Base-by-base conservation (phyloP, 495 filamentous ascomycete species). In the Aspergillus olivimuriae region DNA sequence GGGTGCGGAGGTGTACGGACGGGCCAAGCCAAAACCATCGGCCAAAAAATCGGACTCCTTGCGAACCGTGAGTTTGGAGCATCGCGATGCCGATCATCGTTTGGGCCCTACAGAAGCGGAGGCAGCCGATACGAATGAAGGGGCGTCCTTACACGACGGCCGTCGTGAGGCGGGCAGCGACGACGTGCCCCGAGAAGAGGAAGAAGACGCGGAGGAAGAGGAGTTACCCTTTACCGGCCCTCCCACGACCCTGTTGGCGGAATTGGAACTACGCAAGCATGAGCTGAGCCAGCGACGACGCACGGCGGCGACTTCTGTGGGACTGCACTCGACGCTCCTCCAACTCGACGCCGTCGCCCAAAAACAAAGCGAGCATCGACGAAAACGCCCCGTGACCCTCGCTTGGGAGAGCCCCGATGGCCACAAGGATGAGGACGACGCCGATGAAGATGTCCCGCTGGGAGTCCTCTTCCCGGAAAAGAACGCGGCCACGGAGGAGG, bases 261-360 rank as follows among this genome's bases (percentile, higher is more conserved):
- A 98, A 57, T 70, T 98, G 14, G 86, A 95, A 60, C 67, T 92
- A 36, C 81, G 92, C 20, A 97, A 97, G 57, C 78, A 82, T 28
- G 84, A 91, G 48, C 80, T 88, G 51, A 84, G 86, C 60, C 71
- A 77, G 35, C 79, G 92, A 34, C 88, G 76, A 28, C 78, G 82
- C 9, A 86, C 84, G 2, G 76, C 78, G 4, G 69, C 79, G 19
- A 78, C 72, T 24, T 73, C 77, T 1, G 78, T 83, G 32, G 89
- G 89, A 4, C 78, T 94, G 68, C 86, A 87, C 33, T 82, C 83
- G n/a, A 97, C 94, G 0, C 73, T 98, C 2, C 74, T 98, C 2
- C 78, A 98, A 57, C 73, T 97, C 34, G 91, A 98, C 51, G 86
- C 87, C 4, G 89, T 95, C 19, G 88, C 87, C 31, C 84, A 97